A percentile compares a stretch with the other conserved stretches of the same genome.
Conservation (phyloP, 2,329 filamentous ascomycete genomes). For the Geosmithia morbida region DNA sequence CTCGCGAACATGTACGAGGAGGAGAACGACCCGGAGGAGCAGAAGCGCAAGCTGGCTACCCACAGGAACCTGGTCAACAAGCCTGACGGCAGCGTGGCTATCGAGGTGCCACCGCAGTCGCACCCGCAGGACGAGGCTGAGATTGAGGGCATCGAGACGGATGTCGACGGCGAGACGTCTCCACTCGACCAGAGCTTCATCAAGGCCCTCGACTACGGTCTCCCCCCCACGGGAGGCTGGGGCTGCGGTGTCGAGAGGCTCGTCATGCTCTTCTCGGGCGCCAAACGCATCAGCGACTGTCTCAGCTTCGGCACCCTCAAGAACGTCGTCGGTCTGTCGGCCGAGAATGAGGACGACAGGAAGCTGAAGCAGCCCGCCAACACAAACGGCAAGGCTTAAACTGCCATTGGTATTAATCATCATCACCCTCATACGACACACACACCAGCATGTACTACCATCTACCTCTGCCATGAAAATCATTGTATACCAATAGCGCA, state of each 20-base stretch:
- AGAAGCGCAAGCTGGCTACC: slow-evolving; percentile 65
- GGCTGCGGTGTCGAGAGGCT: slow-evolving; percentile 85
- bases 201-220: slow-evolving; percentile 68
- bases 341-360: background rate
- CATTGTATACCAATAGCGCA: background rate
- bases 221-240: slow-evolving; percentile 96
- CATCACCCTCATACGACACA: too few relatives aligned
- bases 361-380: background rate
- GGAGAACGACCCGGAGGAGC: slow-evolving; percentile 83
- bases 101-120: slow-evolving; percentile 7
- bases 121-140: slow-evolving; percentile 4
- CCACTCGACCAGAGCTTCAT: slow-evolving; percentile 69
- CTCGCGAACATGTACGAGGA: slow-evolving; percentile 97
- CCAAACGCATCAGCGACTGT: slow-evolving; percentile 69
- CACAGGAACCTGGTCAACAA: slow-evolving; percentile 26
- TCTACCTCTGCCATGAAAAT: background rate
- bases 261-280: slow-evolving; percentile 78
- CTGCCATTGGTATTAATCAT: background rate
- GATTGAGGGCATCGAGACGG: slow-evolving; percentile 1
- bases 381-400: background rate
- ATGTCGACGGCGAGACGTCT: slow-evolving; percentile 26
- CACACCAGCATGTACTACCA: background rate
- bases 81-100: slow-evolving; percentile 15
- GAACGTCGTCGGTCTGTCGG: slow-evolving; percentile 33
- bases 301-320: slow-evolving; percentile 77